These are phyloP conservation scores for Coemansia sp. DNA, from an alignment of 192 early-diverging fungal species.

Conservation along the genomic window DNA sequence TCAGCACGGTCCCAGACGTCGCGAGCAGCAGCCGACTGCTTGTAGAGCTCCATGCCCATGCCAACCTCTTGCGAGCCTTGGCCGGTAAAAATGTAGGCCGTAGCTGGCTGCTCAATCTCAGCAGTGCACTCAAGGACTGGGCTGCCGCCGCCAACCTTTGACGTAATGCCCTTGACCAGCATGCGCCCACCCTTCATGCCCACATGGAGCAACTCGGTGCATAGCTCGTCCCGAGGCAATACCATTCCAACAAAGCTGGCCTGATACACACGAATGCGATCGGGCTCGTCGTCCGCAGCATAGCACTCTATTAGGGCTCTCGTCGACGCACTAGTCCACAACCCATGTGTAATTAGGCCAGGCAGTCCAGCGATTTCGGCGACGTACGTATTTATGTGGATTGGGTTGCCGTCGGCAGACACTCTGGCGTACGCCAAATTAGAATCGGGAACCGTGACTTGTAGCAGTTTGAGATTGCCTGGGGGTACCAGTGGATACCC, in stretches of 20 bases:
- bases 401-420: constrained; percentile 85
- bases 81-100: constrained; percentile 94
- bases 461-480: background rate
- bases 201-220: constrained; percentile 80
- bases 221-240: constrained; percentile 77
- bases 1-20: constrained; percentile 93
- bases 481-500: constrained; percentile 41
- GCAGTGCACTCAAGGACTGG: constrained; percentile 77
- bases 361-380: constrained; percentile 82
- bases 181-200: constrained; percentile 92
- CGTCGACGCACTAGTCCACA: constrained; percentile 92
- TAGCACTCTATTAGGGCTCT: constrained; percentile 87
- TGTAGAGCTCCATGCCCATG: constrained; percentile 96
- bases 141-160: constrained; percentile 67
- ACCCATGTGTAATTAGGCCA: constrained; percentile 88
- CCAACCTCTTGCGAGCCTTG: constrained; percentile 93
- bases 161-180: constrained; percentile 83
- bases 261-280: constrained; percentile 74
- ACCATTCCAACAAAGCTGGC: constrained; percentile 90
- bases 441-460: constrained; percentile 58
- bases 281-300: constrained; percentile 83
- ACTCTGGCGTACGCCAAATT: constrained; percentile 79
- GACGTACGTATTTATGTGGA: constrained; percentile 92
- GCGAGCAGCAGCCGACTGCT: constrained; percentile 73
- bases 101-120: constrained; percentile 86